Base-by-base conservation (phyloP, 805 yeast species). In the Suhomyces sp. region DNA sequence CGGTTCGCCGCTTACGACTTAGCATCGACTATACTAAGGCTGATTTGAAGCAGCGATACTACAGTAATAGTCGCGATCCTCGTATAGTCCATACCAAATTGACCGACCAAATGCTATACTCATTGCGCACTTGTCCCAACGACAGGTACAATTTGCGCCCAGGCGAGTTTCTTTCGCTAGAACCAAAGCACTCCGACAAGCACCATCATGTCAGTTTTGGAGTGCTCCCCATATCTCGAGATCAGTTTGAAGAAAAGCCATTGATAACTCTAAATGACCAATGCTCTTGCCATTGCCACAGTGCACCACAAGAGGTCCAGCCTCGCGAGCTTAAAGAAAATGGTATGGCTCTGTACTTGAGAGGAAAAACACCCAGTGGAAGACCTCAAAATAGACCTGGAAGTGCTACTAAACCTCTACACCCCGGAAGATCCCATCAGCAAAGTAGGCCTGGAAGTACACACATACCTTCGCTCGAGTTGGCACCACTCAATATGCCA, bases 101-200 rank as follows among this genome's bases (percentile, higher is more conserved):
- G 48, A 58, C 64, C 17, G 61, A 71, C 51, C 67, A 65, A 49
- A 66, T 61, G 12, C 61, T 77, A 25, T 47, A 72, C 31, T 66
- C 80, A 4, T 67, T 77, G 56, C 60, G 82, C 50, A 67, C 75
- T 0, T 60, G 59, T 44, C 73, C 75, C 12, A 59, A 62, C 19
- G 74, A 69, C 46, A 61, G 60, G 52, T 73, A 72, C 53, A 39
- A 57, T 17, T 56, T 67, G 12, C 58, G 56, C 22, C 64, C 65
- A 7, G 77, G 74, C 3, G 71, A 69, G 54, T 72, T 68, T 47
- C 60, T 72, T 6, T 31, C 61, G 12, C 47, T 65, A 45, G 61
- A 48, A 13, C 20, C 25, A 4, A 35, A 29, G 5, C 35, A 31
- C 15, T 6, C 17, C 3, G 35, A 31, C 35, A 31, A n/a, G 35